A percentile compares a stretch with the other conserved stretches of the same genome.
phyloP scores from a whole-genome alignment of 164 flowering plant genomes.

The Houttuynia cordata region DNA sequence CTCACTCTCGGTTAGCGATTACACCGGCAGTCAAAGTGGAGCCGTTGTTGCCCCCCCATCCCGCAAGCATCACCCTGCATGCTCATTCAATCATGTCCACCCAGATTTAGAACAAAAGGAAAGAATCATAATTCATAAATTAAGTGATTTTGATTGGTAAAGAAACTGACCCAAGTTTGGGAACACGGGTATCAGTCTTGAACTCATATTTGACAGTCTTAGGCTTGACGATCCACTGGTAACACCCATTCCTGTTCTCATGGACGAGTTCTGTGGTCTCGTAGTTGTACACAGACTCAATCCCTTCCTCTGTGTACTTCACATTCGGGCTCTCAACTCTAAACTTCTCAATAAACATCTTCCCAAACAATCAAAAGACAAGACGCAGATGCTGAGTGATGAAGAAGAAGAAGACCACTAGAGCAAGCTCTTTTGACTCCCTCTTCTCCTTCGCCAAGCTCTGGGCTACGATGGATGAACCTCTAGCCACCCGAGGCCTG shows the following conservation, averaged over 20 bases:
- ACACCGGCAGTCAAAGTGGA: constrained; percentile 89
- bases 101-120: too few relatives aligned
- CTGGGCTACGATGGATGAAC: too few relatives aligned
- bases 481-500: neutral
- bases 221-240: constrained; percentile 91
- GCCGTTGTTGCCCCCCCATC: constrained; percentile 99
- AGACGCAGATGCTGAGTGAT: neutral
- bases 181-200: constrained; percentile 74
- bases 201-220: constrained; percentile 79
- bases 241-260: constrained; percentile 66
- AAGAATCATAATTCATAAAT: too few relatives aligned
- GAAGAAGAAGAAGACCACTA: constrained; percentile 1
- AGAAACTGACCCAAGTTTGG: constrained; percentile 65
- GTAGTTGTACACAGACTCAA: constrained; percentile 69
- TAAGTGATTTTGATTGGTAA: too few relatives aligned
- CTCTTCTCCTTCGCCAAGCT: neutral
- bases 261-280: constrained; percentile 92
- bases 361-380: constrained; percentile 3
- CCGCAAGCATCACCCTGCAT: constrained; percentile 92
- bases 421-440: too few relatives aligned
- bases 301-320: constrained; percentile 67
- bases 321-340: constrained; percentile 90
- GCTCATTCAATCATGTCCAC: neutral
- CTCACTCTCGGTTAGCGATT: constrained; percentile 90
- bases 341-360: constrained; percentile 89